Evolutionary conservation across 2,329 filamentous ascomycete genomes (phyloP), one percentile per base, ranked within the genome.

Genomic region (Colletotrichum agaves): DNA sequence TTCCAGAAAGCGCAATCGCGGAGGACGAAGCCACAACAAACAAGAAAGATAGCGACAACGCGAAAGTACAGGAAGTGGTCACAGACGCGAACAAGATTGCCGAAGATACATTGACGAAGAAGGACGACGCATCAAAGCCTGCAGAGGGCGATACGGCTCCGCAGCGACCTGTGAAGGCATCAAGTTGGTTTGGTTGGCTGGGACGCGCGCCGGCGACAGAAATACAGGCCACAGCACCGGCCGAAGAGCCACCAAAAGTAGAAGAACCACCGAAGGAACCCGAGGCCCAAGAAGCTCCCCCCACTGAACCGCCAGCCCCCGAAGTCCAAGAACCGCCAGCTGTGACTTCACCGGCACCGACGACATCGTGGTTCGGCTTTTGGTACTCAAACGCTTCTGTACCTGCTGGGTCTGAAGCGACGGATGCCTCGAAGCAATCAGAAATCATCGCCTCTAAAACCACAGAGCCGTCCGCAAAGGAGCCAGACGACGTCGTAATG

Each of bases 171-270:
- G 64, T 60, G 10, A 62, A 70, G 21, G 78, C 84, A 6, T 81
- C 84, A 27, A 81, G 85, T 19, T 89, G 87, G 87, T 75, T 88
- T 15, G 82, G 84, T 35, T 89, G 87, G 87, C 78, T 86, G 43
- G 75, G 76, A 8, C 75, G 75, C 43, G 71, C 81, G 41, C 52
- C 74, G 43, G 63, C 61, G 2, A 60, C 71, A 12, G 71, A 23
- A 58, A 57, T 55, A 61, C 67, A 57, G 43, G 12, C 53, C 17
- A 17, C 58, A 19, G 47, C 69, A 8, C 43, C 66, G 2, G 27
- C 31, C 11, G 63, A 69, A 12, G 63, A 59, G 21, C 52, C 23
- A 31, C 70, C 74, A 13, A 57, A 62, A 56, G 58, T 57, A n/a
- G 52, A 13, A 23, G 66, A 67, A 11, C 47, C 62, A 23, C 62